Percentiles rank a stretch among this genome's conserved stretches.
Conservation (phyloP, 306 rosid species). For the Corylus americana region DNA sequence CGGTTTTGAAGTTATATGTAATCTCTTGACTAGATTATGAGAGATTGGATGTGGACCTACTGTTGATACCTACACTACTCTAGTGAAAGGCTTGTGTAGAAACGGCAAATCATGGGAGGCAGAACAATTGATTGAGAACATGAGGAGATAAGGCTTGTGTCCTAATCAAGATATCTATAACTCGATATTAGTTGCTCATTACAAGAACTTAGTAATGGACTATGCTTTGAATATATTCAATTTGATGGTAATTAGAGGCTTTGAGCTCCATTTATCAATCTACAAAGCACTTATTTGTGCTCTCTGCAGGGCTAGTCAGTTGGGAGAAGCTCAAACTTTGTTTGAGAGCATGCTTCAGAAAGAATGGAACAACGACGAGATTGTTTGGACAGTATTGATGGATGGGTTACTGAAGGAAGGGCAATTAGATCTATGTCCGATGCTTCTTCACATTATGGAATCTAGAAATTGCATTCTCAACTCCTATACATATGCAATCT, state of each 20-base stretch:
- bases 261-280: slow-evolving; percentile 19
- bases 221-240: slow-evolving; percentile 36
- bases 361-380: slow-evolving; percentile 45
- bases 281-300: slow-evolving; percentile 45
- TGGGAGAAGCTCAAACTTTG: slow-evolving; percentile 39
- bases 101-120: slow-evolving; percentile 41
- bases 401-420: slow-evolving; percentile 48
- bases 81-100: slow-evolving; percentile 44
- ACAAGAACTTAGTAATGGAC: slow-evolving; percentile 34
- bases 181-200: slow-evolving; percentile 30
- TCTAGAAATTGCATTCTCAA: slow-evolving; percentile 31
- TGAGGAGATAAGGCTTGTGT: slow-evolving; percentile 37
- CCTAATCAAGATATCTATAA: slow-evolving; percentile 32
- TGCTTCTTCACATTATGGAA: slow-evolving; percentile 42
- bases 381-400: slow-evolving; percentile 45
- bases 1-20: slow-evolving; percentile 9
- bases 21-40: slow-evolving; percentile 40
- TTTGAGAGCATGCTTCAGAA: slow-evolving; percentile 41
- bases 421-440: slow-evolving; percentile 34
- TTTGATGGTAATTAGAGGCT: slow-evolving; percentile 30
- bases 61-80: slow-evolving; percentile 32
- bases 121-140: slow-evolving; percentile 27
- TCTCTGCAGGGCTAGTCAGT: slow-evolving; percentile 30
- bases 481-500: slow-evolving; percentile 34
- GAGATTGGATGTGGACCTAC: slow-evolving; percentile 34